These are phyloP conservation scores for Oryza glumipatula DNA, from an alignment of 176 grass and related monocot genomes.

Conservation along the genomic window DNA sequence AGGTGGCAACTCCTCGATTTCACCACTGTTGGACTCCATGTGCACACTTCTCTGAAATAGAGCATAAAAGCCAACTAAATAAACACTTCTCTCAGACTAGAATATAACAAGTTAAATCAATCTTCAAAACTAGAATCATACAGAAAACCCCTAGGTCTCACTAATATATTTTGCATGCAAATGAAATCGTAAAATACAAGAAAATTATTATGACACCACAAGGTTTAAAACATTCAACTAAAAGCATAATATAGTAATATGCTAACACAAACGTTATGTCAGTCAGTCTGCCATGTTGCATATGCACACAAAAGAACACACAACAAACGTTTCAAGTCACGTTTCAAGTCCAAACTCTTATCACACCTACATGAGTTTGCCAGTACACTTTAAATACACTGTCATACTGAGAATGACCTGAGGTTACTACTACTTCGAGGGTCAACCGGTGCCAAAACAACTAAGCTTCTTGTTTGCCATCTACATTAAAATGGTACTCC, in stretches of 20 bases:
- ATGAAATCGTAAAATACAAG: not conserved
- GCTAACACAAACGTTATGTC: not conserved
- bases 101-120: too few relatives aligned
- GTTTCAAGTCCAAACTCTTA: too few relatives aligned
- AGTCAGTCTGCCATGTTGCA: not conserved
- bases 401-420: not conserved
- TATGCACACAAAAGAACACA: not conserved
- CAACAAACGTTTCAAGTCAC: not conserved
- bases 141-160: not conserved
- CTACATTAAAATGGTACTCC: not conserved
- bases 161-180: not conserved
- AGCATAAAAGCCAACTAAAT: constrained; percentile 1
- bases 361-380: not conserved
- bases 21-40: constrained; percentile 50
- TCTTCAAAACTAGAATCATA: not conserved
- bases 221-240: not conserved
- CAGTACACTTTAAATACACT: not conserved
- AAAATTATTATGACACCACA: not conserved
- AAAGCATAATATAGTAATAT: not conserved
- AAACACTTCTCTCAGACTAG: not conserved
- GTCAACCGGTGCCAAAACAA: not conserved
- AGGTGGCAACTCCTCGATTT: constrained; percentile 46
- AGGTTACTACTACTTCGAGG: not conserved
- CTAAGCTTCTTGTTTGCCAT: not conserved
- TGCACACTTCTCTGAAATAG: not conserved